Evolutionary conservation across 257 asterid genomes (phyloP), one percentile per base, ranked within the genome.

Genomic region (Paulownia fortunei): DNA sequence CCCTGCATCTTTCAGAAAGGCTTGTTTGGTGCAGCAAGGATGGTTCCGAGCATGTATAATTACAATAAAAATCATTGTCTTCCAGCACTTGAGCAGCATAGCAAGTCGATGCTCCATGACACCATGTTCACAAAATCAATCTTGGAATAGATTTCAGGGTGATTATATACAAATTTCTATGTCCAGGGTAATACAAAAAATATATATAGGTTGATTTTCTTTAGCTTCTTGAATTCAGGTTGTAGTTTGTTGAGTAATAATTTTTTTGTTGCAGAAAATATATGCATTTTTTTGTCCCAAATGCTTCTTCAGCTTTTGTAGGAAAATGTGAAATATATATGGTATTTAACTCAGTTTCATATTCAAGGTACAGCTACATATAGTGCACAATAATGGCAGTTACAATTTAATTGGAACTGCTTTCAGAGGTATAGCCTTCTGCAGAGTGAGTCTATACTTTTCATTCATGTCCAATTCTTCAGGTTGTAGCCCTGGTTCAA

Each of bases 401-500:
- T 36, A 41, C n/a, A 76, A 59, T 19, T 39, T 62, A 34, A 18
- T 6, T 39, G 84, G 79, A 23, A 81, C 1, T 11, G 82, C 79
- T 51, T 59, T 69, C 32, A 79, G 77, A 3, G 81, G 72, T 2
- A 32, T 15, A 5, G 82, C 81, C 64, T 74, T 81, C 0, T 69
- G 81, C 9, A 78, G 15, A 1, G 80, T n/a, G 1, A 84, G 13
- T 0, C 84, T 86, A 37, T 70, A 56, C 7, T 36, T 65, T 42
- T 79, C 88, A 9, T 0, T 52, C 86, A 79, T 64, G 46, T 81
- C 86, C 3, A 81, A 4, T 13, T 81, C 74, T 58, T 73, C 65
- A 0, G 74, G 15, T 6, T 23, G 51, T 0, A 70, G 3, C 26
- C 82, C 82, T 16, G 5, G 73, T 16, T 72, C 52, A 41, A 81